These are phyloP conservation scores for Colletotrichum viniferum DNA, from an alignment of 2,329 filamentous ascomycete species.

Conservation along the genomic window DNA sequence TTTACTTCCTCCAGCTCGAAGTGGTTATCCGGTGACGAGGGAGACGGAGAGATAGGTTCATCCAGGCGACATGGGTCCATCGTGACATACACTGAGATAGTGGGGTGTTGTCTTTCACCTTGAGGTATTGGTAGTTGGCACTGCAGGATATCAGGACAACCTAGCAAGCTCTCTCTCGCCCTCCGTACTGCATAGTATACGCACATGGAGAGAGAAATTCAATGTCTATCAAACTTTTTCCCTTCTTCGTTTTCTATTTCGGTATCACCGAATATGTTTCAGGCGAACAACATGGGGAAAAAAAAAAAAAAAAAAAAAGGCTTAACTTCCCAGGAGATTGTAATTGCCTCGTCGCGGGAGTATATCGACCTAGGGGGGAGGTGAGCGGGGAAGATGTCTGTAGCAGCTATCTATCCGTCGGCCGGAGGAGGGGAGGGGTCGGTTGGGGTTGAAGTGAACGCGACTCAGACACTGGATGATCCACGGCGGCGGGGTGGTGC, in stretches of 20 bases:
- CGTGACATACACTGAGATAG: background rate
- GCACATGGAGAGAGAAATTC: background rate
- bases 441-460: background rate
- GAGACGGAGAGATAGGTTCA: background rate
- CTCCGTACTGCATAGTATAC: background rate
- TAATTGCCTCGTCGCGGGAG: background rate
- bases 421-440: background rate
- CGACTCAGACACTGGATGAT: background rate
- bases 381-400: background rate
- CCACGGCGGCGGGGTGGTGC: background rate
- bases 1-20: background rate
- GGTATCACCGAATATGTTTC: background rate
- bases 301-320: background rate
- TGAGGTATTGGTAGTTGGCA: background rate
- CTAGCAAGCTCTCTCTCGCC: background rate
- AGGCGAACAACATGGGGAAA: background rate
- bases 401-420: background rate
- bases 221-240: background rate
- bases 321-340: background rate
- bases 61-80: background rate
- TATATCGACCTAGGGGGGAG: background rate
- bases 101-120: background rate
- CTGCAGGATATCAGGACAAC: background rate
- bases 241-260: background rate
- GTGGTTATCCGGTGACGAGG: background rate